Base-by-base conservation (phyloP, 495 filamentous ascomycete species). In the Corynascus novoguineensis region DNA sequence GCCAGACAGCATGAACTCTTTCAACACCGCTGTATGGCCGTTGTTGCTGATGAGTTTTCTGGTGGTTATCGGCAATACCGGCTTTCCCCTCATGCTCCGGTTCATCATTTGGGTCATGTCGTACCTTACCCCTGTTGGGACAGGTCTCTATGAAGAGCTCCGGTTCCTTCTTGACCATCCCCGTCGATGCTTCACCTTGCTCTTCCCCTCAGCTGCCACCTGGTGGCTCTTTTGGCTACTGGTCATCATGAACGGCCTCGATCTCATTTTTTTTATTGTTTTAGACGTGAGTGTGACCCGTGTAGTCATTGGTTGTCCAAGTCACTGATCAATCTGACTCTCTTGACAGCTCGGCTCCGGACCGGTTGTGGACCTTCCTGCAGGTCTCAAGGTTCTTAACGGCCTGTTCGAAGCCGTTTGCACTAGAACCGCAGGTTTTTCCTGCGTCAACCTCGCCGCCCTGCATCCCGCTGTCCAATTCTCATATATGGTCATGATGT, bases 401-500 rank as follows among this genome's bases (percentile, higher is more conserved):
- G 92, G 89, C 12, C 79, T 91, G 56, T 97, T 95, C 68, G 90
- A 97, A 71, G 91, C 92, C 1, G 80, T 84, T 0, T 84, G 86
- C 12, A 96, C 92, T 0, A 77, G 92, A 60, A 96, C 92, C 2
- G 90, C 92, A 2, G 92, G 92, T 1, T 95, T 95, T 63, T 76
- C 86, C 7, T 86, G 87, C 45, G 80, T 96, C 62, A 87, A 86
- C 58, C 72, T 97, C 24, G 75, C 88, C 6, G 69, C 75, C 0
- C 77, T 97, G 14, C 92, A 97, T 63, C 92, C 92, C 0, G 92
- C 86, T 2, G 90, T 96, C 12, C 92, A 97, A 65, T 88, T 93
- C 4, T 96, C 90, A 17, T 97, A 96, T 74, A 71, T 96, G 71
- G 84, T 97, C 71, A 97, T 97, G 92, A 97, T 97, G 92, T 97